Evolutionary conservation across 345 rosid genomes (phyloP).

Genomic region (Sisymbrium irio): DNA sequence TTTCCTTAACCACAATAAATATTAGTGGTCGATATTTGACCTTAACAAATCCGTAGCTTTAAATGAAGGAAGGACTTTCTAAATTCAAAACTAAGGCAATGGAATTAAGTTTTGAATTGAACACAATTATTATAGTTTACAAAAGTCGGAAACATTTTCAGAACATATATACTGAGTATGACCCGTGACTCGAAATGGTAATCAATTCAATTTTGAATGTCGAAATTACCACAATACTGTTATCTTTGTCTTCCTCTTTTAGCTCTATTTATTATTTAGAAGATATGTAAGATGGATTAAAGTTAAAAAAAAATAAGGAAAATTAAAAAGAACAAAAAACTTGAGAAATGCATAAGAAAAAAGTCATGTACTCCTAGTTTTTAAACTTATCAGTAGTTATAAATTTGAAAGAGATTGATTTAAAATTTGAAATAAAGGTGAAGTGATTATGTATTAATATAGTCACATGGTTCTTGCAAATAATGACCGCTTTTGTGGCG

Average conservation of each 20-base stretch:
- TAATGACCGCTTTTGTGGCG: conserved; percentile 25
- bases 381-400: background rate
- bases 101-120: conserved; percentile 1
- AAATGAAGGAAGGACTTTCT: background rate
- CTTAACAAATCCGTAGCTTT: background rate
- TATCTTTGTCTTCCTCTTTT: background rate
- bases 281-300: background rate
- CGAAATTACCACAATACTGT: background rate
- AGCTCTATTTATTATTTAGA: background rate
- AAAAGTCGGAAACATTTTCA: conserved; percentile 8
- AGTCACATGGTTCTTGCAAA: conserved; percentile 37
- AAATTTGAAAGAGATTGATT: background rate
- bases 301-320: too few relatives aligned
- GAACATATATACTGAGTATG: conserved; percentile 13
- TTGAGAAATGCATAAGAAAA: background rate
- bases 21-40: conserved; percentile 8
- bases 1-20: background rate
- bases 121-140: conserved; percentile 12
- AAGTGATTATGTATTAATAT: conserved; percentile 21
- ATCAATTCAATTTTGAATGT: conserved; percentile 19
- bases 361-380: background rate
- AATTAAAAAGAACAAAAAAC: background rate
- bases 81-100: conserved; percentile 4
- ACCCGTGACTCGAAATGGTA: conserved; percentile 20
- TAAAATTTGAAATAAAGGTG: conserved; percentile 16